Percentiles rank a stretch among this genome's conserved stretches.
These are phyloP conservation scores for Pleurozium schreberi DNA, from an alignment of 225 moss, liverwort and hornwort genomes.

Conservation along the genomic window DNA sequence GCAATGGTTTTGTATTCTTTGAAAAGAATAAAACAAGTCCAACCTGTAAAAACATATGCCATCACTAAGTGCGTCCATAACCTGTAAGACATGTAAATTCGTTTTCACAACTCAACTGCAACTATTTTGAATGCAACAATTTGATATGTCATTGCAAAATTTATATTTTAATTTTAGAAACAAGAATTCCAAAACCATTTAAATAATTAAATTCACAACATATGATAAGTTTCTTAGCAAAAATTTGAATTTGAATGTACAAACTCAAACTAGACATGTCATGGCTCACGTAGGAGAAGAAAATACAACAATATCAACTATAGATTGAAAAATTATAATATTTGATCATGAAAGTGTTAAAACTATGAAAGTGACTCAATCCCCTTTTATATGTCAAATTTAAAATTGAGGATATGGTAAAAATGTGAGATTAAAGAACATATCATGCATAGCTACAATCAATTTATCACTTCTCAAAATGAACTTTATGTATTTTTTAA, in stretches of 20 bases:
- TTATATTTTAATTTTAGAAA: background rate
- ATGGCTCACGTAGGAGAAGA: background rate
- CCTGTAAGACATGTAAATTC: background rate
- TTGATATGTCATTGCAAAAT: background rate
- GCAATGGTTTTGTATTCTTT: conserved; percentile 37
- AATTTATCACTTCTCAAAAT: background rate
- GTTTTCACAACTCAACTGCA: background rate
- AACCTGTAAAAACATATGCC: conserved; percentile 68
- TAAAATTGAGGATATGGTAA: background rate
- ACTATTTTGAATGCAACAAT: no score
- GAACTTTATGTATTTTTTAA: fast-evolving
- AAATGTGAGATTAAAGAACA: background rate
- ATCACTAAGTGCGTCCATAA: conserved; percentile 66
- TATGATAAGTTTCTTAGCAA: no score
- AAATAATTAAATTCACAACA: no score
- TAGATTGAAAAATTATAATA: background rate
- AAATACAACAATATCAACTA: no score
- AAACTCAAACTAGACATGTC: background rate
- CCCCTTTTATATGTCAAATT: background rate
- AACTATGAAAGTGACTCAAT: background rate
- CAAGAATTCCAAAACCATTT: background rate
- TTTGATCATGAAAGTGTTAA: background rate
- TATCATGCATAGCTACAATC: background rate
- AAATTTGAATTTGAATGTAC: no score
- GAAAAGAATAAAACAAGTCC: conserved; percentile 63